Evolutionary conservation across 371 early-diverging fungal species (phyloP), one percentile per base, ranked within the genome.

Genomic region (Actinomortierella wolfii): DNA sequence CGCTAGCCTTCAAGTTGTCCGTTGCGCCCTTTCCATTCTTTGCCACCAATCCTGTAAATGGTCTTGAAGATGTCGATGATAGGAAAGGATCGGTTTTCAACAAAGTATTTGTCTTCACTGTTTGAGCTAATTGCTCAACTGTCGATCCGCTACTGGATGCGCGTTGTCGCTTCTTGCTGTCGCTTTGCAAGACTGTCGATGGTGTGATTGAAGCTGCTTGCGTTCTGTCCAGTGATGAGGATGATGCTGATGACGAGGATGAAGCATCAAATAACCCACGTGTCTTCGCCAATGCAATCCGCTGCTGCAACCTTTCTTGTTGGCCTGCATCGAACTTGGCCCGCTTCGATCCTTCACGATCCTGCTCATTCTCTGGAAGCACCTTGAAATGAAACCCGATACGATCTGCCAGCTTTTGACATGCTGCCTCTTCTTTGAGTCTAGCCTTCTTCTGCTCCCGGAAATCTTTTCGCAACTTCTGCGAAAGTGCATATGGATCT

Each of bases 401-500:
- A 21, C 59, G 56, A 48, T 69, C 67, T 15, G 67, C 70, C 5
- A 76, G 25, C 4, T 57, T 40, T 60, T 64, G 48, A 28, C 69
- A 68, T 13, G 62, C 69, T 3, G 56, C 67, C n/a, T 53, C 67
- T n/a, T 54, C 56, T 42, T 58, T 66, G 20, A 48, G 42, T 2
- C 55, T 61, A 6, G 56, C 58, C 47, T 68, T 64, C 40, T 67
- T 67, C 23, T 67, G 57, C 49, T 78, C 90, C 46, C 95, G 69
- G 60, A 94, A 90, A 49, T 79, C 82, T 50, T 82, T 86, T 17
- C 97, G 84, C 43, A 95, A 59, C 46, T 76, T 70, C 56, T 90
- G 88, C 28, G 92, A 93, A 25, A 81, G 70, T 4, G 84, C 66
- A 67, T 92, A 95, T 0, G 93, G 88, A 70, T 95, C 92, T 43